Percentiles rank a stretch among this genome's conserved stretches.
Conservation (phyloP, 768 basidiomycete species). For the Russula brevipes region DNA sequence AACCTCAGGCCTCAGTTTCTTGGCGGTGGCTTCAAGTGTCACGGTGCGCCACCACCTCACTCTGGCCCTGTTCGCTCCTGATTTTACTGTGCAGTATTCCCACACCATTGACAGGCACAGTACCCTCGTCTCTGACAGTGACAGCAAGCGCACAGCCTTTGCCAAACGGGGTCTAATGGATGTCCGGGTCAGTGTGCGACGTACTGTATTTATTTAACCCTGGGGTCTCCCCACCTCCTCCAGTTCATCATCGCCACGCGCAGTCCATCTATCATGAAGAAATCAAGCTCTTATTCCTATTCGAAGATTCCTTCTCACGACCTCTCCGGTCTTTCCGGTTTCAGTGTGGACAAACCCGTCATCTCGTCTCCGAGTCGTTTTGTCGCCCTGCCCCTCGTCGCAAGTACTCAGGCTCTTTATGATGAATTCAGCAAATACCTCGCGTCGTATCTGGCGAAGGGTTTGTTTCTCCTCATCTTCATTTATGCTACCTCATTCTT, state of each 20-base stretch:
- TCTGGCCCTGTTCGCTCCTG: too few relatives aligned
- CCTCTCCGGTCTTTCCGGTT: conserved; percentile 84
- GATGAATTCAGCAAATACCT: conserved; percentile 69
- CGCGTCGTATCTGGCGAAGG: conserved; percentile 62
- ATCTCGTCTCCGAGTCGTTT: conserved; percentile 40
- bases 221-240: background rate
- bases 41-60: too few relatives aligned
- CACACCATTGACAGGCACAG: too few relatives aligned
- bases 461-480: conserved; percentile 36
- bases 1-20: too few relatives aligned
- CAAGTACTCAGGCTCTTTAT: conserved; percentile 32
- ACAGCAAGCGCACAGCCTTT: too few relatives aligned
- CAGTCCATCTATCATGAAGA: conserved; percentile 44
- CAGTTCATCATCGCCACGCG: background rate
- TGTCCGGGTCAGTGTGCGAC: too few relatives aligned
- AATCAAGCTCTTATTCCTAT: conserved; percentile 33
- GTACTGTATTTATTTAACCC: too few relatives aligned
- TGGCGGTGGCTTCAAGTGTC: too few relatives aligned
- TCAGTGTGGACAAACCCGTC: conserved; percentile 63
- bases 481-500: background rate
- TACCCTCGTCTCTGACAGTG: too few relatives aligned
- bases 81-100: too few relatives aligned
- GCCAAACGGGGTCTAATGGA: too few relatives aligned
- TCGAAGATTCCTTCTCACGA: conserved; percentile 65
- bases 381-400: conserved; percentile 47